These are phyloP conservation scores for Sarocladium oryzae DNA, from an alignment of 2,329 filamentous ascomycete genomes.

Conservation along the genomic window DNA sequence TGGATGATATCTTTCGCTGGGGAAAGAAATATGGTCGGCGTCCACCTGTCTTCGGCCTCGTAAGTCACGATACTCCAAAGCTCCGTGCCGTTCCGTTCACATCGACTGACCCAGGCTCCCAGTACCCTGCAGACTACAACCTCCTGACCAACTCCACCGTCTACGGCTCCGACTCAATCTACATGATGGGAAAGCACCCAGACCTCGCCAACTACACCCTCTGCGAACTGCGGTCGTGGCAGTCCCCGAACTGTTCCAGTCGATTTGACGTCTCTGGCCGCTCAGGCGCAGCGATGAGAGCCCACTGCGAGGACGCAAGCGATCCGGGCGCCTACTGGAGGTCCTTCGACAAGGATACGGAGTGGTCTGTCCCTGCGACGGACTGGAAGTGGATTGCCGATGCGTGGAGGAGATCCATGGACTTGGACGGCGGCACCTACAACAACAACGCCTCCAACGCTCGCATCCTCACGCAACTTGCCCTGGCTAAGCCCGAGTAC, in stretches of 20 bases:
- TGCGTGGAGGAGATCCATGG: constrained; percentile 48
- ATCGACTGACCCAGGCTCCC: too few relatives aligned
- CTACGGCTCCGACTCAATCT: constrained; percentile 46
- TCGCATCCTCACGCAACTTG: constrained; percentile 48
- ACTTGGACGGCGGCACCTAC: constrained; percentile 48
- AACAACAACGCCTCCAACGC: constrained; percentile 53
- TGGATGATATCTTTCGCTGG: constrained; percentile 69
- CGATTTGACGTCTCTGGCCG: constrained; percentile 48
- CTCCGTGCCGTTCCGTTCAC: too few relatives aligned
- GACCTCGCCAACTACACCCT: constrained; percentile 50
- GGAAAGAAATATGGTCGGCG: constrained; percentile 42
- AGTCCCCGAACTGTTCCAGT: constrained; percentile 62
- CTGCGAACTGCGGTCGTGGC: constrained; percentile 59
- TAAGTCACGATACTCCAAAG: too few relatives aligned
- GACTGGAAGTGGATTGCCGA: constrained; percentile 52
- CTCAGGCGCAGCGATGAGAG: constrained; percentile 51
- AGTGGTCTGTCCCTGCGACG: constrained; percentile 24
- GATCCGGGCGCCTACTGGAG: constrained; percentile 51
- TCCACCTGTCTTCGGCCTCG: constrained; percentile 46
- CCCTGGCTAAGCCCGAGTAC: constrained; percentile 35
- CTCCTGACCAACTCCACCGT: constrained; percentile 53
- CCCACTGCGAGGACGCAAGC: constrained; percentile 51
- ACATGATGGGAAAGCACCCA: constrained; percentile 52
- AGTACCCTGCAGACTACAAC: constrained; percentile 58
- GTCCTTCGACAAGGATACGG: constrained; percentile 25